Percentiles rank a stretch among this genome's conserved stretches.
phyloP scores from a whole-genome alignment of 139 green algal species.

The Closterium sp. region DNA sequence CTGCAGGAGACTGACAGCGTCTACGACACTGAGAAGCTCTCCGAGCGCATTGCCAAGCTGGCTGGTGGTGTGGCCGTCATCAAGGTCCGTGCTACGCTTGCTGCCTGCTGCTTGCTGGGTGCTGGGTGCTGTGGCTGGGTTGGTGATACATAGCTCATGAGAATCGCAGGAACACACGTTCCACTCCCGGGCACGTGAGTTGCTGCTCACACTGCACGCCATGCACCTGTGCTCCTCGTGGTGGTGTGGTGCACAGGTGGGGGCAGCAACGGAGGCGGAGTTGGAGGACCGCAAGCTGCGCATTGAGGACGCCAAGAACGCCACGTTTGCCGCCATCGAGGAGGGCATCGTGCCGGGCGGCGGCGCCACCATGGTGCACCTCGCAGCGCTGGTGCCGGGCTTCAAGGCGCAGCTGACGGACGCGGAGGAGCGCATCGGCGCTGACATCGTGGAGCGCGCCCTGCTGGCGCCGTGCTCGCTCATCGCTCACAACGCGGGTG shows the following conservation, averaged over 20 bases:
- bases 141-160: neutral
- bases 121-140: neutral
- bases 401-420: conserved; percentile 81
- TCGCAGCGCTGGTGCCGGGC: conserved; percentile 77
- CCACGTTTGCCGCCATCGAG: conserved; percentile 96
- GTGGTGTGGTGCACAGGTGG: conserved; percentile 75
- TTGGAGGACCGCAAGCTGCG: conserved; percentile 98
- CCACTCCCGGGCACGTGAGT: no score
- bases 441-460: conserved; percentile 91
- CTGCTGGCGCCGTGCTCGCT: conserved; percentile 61
- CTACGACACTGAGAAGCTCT: conserved; percentile 99
- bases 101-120: neutral
- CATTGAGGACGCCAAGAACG: conserved; percentile 99
- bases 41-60: conserved; percentile 98
- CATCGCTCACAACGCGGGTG: conserved; percentile 89
- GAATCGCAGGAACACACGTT: no score
- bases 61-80: conserved; percentile 94
- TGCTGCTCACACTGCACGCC: no score
- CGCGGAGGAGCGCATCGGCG: conserved; percentile 87
- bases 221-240: neutral
- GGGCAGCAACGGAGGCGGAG: conserved; percentile 95
- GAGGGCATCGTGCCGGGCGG: conserved; percentile 90
- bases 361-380: conserved; percentile 90
- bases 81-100: conserved; percentile 71
- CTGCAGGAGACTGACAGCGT: conserved; percentile 89